Conservation (phyloP, 805 yeast species). For the Wickerhamia fluorescens region DNA sequence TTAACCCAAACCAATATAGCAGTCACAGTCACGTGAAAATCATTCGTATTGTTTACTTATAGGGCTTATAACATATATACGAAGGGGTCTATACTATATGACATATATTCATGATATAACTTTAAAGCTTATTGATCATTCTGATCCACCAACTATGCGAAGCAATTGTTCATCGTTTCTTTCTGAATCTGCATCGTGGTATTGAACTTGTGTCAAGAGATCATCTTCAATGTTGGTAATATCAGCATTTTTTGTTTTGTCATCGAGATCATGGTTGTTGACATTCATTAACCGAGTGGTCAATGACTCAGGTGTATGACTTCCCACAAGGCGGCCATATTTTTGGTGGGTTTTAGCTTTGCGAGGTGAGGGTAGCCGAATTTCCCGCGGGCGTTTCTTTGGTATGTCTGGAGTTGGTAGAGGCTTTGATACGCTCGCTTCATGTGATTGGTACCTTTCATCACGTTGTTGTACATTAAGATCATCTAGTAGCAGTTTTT, state of each 20-base stretch:
- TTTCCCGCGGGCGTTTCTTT: conserved; percentile 8
- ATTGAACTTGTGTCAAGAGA: conserved; percentile 15
- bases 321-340: conserved; percentile 44
- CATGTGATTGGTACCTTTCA: neutral
- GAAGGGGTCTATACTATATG: too few relatives aligned
- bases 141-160: conserved; percentile 10
- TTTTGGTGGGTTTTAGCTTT: conserved; percentile 33
- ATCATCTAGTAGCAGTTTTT: too few relatives aligned
- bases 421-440: neutral
- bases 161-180: conserved; percentile 12
- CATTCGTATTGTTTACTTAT: too few relatives aligned
- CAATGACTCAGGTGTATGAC: conserved; percentile 2
- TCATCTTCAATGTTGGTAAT: conserved; percentile 13
- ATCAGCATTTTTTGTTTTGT: conserved; percentile 7
- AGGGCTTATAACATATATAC: too few relatives aligned
- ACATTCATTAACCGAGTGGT: conserved; percentile 1
- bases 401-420: too few relatives aligned
- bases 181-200: conserved; percentile 16
- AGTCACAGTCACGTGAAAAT: too few relatives aligned
- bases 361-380: conserved; percentile 46
- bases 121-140: too few relatives aligned
- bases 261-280: conserved; percentile 2
- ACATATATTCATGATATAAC: too few relatives aligned
- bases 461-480: neutral
- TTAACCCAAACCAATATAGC: too few relatives aligned